A percentile compares a stretch with the other conserved stretches of the same genome.
Evolutionary conservation across 1,139 yeast species (phyloP).

Genomic region (Chernovozyma aurita): DNA sequence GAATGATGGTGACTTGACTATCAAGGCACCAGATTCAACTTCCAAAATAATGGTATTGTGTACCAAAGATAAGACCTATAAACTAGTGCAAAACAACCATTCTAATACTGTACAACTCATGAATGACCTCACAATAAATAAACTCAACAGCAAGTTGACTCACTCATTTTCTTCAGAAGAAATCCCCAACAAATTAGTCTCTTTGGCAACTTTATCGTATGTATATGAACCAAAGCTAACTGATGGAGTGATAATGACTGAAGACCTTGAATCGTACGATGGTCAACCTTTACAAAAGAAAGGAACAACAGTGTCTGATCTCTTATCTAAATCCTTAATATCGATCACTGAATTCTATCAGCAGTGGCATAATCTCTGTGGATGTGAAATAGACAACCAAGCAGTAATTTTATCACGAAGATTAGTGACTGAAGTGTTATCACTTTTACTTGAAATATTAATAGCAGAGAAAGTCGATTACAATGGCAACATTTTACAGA

Average conservation of each 20-base stretch:
- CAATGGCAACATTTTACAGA: slow-evolving; percentile 16
- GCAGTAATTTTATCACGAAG: slow-evolving; percentile 24
- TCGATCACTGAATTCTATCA: slow-evolving; percentile 50
- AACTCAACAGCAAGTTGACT: slow-evolving; percentile 7
- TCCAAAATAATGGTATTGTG: slow-evolving; percentile 57
- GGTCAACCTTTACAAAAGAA: slow-evolving; percentile 14
- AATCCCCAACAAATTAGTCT: slow-evolving; percentile 20
- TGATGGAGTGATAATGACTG: slow-evolving; percentile 40
- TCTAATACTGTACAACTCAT: slow-evolving; percentile 72
- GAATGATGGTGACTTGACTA: slow-evolving; percentile 22
- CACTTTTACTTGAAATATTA: slow-evolving; percentile 45
- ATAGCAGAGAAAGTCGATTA: slow-evolving; percentile 40
- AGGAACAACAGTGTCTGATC: not conserved
- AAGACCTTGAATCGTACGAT: slow-evolving; percentile 45
- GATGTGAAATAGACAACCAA: slow-evolving; percentile 42
- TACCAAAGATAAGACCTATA: slow-evolving; percentile 55
- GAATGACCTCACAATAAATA: slow-evolving; percentile 24
- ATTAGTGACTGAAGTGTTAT: slow-evolving; percentile 28
- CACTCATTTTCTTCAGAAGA: slow-evolving; percentile 3
- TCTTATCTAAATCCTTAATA: slow-evolving; percentile 44
- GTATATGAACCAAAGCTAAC: slow-evolving; percentile 48
- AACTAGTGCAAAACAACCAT: slow-evolving; percentile 75
- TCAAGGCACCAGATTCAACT: slow-evolving; percentile 42
- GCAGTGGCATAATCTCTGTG: slow-evolving; percentile 54
- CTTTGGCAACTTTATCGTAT: slow-evolving; percentile 38